A percentile compares a stretch with the other conserved stretches of the same genome.
Evolutionary conservation across 2,329 filamentous ascomycete species (phyloP).

Genomic region (Cyphellophora europaea): DNA sequence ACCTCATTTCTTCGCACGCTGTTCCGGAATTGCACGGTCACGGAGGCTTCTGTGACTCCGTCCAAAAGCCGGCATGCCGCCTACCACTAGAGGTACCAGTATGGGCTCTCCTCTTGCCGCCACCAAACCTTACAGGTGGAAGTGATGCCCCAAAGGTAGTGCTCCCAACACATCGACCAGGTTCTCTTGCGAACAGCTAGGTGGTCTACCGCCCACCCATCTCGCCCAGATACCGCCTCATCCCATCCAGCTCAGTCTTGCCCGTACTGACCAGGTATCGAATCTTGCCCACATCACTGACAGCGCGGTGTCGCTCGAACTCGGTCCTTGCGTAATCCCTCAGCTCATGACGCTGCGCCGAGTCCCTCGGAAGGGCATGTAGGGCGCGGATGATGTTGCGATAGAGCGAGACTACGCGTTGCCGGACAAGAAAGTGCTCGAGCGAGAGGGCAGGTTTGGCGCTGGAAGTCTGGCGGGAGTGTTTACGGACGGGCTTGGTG

Average conservation of each 20-base stretch:
- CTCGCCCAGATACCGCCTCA: constrained; percentile 38
- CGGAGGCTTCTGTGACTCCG: no score
- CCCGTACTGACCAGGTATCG: constrained; percentile 37
- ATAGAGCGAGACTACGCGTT: constrained; percentile 33
- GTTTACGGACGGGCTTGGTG: no score
- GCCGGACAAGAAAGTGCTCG: constrained; percentile 31
- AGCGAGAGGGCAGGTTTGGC: constrained; percentile 10
- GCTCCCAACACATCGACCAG: no score
- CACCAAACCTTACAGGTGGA: no score
- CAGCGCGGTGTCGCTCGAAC: constrained; percentile 32
- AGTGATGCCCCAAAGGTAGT: no score
- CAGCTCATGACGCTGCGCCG: constrained; percentile 29
- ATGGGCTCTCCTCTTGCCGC: no score
- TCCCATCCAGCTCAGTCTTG: constrained; percentile 36
- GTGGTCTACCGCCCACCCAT: constrained; percentile 24
- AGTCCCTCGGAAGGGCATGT: constrained; percentile 27
- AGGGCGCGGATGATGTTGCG: constrained; percentile 31
- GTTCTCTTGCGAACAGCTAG: no score
- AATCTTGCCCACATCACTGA: constrained; percentile 35
- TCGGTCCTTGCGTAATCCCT: constrained; percentile 33
- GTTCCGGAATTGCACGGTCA: no score
- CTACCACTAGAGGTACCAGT: no score
- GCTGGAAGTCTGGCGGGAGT: no score
- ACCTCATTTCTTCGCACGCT: no score
- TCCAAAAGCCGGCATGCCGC: no score